A percentile compares a stretch with the other conserved stretches of the same genome.
Conservation (phyloP, 768 basidiomycete species). For the Cytidiella melzeri region DNA sequence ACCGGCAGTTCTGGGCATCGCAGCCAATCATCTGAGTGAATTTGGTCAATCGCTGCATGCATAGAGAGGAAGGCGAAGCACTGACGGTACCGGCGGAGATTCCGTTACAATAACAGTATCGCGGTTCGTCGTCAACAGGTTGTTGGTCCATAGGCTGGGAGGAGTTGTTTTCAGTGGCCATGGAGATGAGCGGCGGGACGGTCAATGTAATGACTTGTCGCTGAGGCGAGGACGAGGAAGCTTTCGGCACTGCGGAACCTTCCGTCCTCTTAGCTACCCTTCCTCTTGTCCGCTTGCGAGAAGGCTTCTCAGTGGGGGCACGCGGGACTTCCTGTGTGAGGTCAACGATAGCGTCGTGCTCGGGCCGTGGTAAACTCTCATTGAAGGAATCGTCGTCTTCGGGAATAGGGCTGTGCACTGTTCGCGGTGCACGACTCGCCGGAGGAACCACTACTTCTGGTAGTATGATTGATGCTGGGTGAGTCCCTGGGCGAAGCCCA, state of each 20-base stretch:
- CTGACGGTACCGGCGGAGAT: slow-evolving; percentile 76
- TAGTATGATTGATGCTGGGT: slow-evolving; percentile 48
- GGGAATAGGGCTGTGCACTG: slow-evolving; percentile 33
- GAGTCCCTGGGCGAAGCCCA: slow-evolving; percentile 48
- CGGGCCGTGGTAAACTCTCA: neutral
- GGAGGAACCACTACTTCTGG: slow-evolving; percentile 57
- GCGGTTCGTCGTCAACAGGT: slow-evolving; percentile 33
- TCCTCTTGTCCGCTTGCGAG: slow-evolving; percentile 73
- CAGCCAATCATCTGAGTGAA: slow-evolving; percentile 76
- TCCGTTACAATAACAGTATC: slow-evolving; percentile 80
- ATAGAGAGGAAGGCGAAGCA: slow-evolving; percentile 1
- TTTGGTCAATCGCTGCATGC: no score
- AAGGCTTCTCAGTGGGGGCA: slow-evolving; percentile 43
- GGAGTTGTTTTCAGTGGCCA: neutral
- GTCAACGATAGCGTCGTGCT: neutral
- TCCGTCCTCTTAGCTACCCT: neutral
- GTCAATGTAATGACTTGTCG: neutral
- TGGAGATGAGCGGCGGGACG: neutral
- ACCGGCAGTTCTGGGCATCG: slow-evolving; percentile 61
- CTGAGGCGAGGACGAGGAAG: neutral
- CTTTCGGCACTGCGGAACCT: neutral
- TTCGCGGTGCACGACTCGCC: slow-evolving; percentile 35
- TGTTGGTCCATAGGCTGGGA: neutral
- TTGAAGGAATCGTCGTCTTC: slow-evolving; percentile 8
- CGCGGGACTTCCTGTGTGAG: slow-evolving; percentile 7